A percentile compares a stretch with the other conserved stretches of the same genome.
These are phyloP conservation scores for Inga oerstediana DNA, from an alignment of 306 rosid genomes.

Conservation along the genomic window DNA sequence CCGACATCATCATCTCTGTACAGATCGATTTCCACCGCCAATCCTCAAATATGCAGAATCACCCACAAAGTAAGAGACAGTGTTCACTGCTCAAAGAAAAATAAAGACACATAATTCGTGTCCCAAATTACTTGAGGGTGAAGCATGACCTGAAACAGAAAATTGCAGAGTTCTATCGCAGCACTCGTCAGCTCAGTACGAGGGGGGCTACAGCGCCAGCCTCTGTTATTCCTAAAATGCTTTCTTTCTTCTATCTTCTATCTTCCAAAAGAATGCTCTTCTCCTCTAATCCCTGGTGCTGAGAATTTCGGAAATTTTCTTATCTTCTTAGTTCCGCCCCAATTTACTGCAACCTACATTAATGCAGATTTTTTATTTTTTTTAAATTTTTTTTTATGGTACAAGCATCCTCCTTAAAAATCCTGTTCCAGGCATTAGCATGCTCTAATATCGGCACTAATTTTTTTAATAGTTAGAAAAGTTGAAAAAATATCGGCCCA, in stretches of 20 bases:
- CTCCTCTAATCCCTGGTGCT: too few relatives aligned
- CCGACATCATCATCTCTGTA: slow-evolving; percentile 38
- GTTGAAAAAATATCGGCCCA: too few relatives aligned
- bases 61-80: background rate
- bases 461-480: too few relatives aligned
- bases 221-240: background rate
- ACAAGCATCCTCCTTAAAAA: too few relatives aligned
- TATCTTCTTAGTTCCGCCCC: background rate
- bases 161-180: background rate
- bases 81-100: background rate
- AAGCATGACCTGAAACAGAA: background rate
- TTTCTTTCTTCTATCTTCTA: background rate
- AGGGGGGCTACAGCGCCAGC: background rate
- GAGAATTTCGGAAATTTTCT: background rate
- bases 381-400: too few relatives aligned
- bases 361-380: too few relatives aligned
- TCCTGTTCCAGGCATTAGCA: too few relatives aligned
- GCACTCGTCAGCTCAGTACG: background rate
- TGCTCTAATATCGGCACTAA: too few relatives aligned
- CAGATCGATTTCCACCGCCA: slow-evolving; percentile 32
- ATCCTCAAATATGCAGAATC: background rate
- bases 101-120: too few relatives aligned
- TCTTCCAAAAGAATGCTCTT: background rate
- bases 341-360: too few relatives aligned
- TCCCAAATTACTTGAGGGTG: background rate